Base-by-base conservation (phyloP, 257 asterid species). In the Schizonepeta tenuifolia region DNA sequence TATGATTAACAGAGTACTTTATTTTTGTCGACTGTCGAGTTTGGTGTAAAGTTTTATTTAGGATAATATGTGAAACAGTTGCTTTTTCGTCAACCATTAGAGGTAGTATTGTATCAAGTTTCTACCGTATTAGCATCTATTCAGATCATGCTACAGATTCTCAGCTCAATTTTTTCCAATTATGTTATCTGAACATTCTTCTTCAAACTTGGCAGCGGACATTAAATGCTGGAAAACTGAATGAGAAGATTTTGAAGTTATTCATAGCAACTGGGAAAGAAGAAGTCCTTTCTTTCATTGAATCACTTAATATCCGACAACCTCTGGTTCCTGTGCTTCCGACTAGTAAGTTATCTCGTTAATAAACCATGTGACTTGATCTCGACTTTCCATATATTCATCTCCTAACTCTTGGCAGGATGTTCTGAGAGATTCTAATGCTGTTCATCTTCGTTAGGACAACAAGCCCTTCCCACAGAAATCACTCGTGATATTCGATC, bases 201-300 rank as follows among this genome's bases (percentile, higher is more conserved):
- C 76, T 85, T 22, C 69, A 74, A 40, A 81, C 84, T 66, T 75
- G 59, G 66, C 89, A 95, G 99, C 87, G 90, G 84, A 92, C 93
- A 44, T 75, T 95, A 75, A 82, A 82, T 77, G 96, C 98, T 77
- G 99, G 98, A 69, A 95, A 95, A 81, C 86, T 95, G 79, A 95
- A 86, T 65, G 98, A 95, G 84, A 88, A 71, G 89, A 84, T 92
- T 74, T 71, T 95, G 89, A 92, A 86, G 83, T 77, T 95, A 78
- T 95, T 92, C 76, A 62, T 86, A 73, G 90, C 96, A 65, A 85
- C 97, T 61, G 99, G 94, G 63, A 90, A 87, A 77, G 97, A 92
- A 79, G 99, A 92, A 86, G 72, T 95, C 71, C 84, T 87, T 80
- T 80, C 93, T 55, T 70, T 83, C 61, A 84, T 92, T 50, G 79